Evolutionary conservation across 371 early-diverging fungal genomes (phyloP), one percentile per base, ranked within the genome.

Genomic region (Mucor sp.): DNA sequence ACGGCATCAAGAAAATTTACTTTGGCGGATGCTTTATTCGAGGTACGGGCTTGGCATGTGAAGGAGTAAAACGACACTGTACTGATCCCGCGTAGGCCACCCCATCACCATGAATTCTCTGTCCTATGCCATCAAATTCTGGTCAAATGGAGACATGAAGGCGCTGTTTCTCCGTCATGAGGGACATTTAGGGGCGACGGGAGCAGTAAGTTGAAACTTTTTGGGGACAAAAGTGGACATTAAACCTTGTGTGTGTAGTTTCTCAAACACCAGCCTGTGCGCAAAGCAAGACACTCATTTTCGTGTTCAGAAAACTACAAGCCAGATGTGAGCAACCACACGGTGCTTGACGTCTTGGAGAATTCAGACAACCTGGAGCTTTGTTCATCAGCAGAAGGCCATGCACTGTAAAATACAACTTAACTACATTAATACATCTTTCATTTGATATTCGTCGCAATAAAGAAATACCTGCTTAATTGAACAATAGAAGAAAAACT

Each of bases 21-120:
- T 98, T 98, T 82, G 94, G 94, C 69, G 98, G 98, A 28, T 96
- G 92, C 74, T 98, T 96, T 76, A 97, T 98, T 63, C 87, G 97
- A 82, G 97, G 53, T 53, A 53, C 11, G 90, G 33, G n/a, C n/a
- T n/a, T n/a, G n/a, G n/a, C n/a, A n/a, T n/a, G n/a, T n/a, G n/a
- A n/a, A n/a, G n/a, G n/a, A n/a, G n/a, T n/a, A n/a, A n/a, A n/a
- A n/a, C n/a, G n/a, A n/a, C n/a, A n/a, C n/a, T n/a, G n/a, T n/a
- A 43, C 1, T 6, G n/a, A 43, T 6, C 17, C 4, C n/a, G 15
- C 6, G 6, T 67, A 87, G 90, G 95, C 2, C 96, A 97, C 70
- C 92, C 95, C 0, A 88, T 93, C 47, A 97, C 97, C 12, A 98
- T 98, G 97, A 93, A 95, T 73, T 94, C 97, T 27, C 81, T 98